Conservation (phyloP, 2,329 filamentous ascomycete species). For the Diaporthe sp. region DNA sequence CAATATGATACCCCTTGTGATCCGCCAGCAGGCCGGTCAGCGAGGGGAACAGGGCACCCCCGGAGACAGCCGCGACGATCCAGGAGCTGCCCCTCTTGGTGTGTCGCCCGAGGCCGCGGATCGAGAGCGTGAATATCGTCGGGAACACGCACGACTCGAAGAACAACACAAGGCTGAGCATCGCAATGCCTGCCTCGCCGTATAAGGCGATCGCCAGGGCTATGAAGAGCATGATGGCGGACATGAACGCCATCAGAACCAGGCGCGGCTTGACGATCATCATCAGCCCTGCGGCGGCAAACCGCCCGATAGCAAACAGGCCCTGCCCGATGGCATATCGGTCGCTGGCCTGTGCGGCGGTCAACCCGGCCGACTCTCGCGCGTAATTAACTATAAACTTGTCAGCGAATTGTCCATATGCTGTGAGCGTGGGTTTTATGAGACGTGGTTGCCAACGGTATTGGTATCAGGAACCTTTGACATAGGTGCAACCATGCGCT, state of each 20-base stretch:
- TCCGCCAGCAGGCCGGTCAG: slow-evolving; percentile 76
- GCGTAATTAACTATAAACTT: slow-evolving; percentile 66
- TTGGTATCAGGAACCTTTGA: not conserved
- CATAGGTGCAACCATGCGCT: not conserved
- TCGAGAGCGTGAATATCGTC: slow-evolving; percentile 81
- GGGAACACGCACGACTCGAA: slow-evolving; percentile 85
- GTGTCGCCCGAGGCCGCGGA: slow-evolving; percentile 78
- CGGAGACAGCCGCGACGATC: slow-evolving; percentile 75
- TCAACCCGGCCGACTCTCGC: slow-evolving; percentile 64
- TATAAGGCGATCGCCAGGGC: slow-evolving; percentile 55
- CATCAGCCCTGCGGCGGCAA: slow-evolving; percentile 74
- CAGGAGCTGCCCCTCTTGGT: slow-evolving; percentile 80
- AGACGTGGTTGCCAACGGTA: not conserved
- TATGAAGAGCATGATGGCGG: slow-evolving; percentile 70
- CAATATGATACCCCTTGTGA: slow-evolving; percentile 64
- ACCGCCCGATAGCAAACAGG: slow-evolving; percentile 76
- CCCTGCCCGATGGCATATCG: slow-evolving; percentile 80
- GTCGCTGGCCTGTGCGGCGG: slow-evolving; percentile 65
- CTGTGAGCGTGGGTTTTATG: not conserved
- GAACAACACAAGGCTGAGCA: slow-evolving; percentile 77
- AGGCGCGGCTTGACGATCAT: slow-evolving; percentile 70
- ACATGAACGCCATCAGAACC: slow-evolving; percentile 74
- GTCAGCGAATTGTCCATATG: not conserved
- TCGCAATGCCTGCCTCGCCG: slow-evolving; percentile 58
- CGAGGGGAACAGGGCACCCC: slow-evolving; percentile 78